A percentile compares a stretch with the other conserved stretches of the same genome.
These are phyloP conservation scores for Solanum neorickii DNA, from an alignment of 257 asterid genomes.

Conservation along the genomic window DNA sequence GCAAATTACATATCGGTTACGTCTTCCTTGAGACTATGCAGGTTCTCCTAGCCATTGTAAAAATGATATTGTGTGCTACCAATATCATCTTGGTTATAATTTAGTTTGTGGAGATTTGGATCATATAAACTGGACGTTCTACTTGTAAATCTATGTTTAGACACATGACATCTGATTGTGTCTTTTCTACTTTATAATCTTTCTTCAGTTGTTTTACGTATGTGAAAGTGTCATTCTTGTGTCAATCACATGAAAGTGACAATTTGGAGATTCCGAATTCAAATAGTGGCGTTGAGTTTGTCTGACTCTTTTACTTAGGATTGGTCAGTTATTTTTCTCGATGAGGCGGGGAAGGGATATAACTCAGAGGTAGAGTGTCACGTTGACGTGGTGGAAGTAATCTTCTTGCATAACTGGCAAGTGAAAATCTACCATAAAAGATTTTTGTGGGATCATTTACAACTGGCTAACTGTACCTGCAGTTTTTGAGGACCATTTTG, in stretches of 20 bases:
- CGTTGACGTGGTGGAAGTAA: background rate
- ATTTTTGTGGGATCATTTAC: background rate
- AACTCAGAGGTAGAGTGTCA: background rate
- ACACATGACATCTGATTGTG: background rate
- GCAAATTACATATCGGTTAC: background rate
- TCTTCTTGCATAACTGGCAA: background rate
- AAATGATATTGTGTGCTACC: background rate
- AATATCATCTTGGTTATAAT: slow-evolving; percentile 1
- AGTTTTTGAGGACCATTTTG: background rate
- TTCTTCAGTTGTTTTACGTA: background rate
- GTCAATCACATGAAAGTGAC: background rate
- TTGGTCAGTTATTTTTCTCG: background rate
- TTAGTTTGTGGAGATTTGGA: background rate
- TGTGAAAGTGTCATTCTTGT: background rate
- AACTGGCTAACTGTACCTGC: background rate
- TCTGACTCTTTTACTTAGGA: background rate
- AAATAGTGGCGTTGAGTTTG: background rate
- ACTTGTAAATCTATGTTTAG: background rate
- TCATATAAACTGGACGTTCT: background rate
- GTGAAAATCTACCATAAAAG: background rate
- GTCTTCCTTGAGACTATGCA: background rate
- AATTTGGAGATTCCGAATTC: background rate
- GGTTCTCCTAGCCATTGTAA: background rate
- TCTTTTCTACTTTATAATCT: background rate
- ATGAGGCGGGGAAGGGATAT: background rate